A percentile compares a stretch with the other conserved stretches of the same genome.
Evolutionary conservation across 257 asterid species (phyloP).

Genomic region (Gentiana dahurica): DNA sequence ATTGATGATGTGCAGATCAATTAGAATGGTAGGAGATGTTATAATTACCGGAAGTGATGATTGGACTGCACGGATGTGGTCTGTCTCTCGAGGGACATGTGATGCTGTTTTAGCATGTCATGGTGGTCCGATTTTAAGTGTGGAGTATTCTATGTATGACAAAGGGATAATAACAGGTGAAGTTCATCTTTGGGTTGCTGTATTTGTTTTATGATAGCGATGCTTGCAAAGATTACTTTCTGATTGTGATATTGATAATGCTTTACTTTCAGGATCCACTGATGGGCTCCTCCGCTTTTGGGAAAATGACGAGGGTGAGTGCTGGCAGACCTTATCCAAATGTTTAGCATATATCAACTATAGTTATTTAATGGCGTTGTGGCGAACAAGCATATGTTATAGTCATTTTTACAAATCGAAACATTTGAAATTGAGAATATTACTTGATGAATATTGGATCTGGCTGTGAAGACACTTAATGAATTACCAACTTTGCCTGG

Average conservation of each 20-base stretch:
- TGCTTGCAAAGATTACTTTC: slow-evolving; percentile 1
- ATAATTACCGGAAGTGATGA: slow-evolving; percentile 96
- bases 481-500: no score
- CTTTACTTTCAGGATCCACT: slow-evolving; percentile 53
- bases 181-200: slow-evolving; percentile 5
- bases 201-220: neutral
- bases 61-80: slow-evolving; percentile 98
- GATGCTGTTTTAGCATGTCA: slow-evolving; percentile 95
- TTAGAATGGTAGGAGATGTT: slow-evolving; percentile 95
- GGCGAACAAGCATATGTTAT: no score
- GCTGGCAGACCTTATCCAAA: neutral
- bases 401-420: no score
- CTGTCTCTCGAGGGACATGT: slow-evolving; percentile 86
- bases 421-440: no score
- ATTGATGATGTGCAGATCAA: slow-evolving; percentile 48
- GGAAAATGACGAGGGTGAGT: slow-evolving; percentile 94
- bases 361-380: no score
- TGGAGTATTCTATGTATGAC: slow-evolving; percentile 73
- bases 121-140: slow-evolving; percentile 88
- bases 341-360: no score
- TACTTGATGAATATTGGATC: no score
- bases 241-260: slow-evolving; percentile 7
- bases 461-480: no score
- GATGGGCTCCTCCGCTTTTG: slow-evolving; percentile 93
- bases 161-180: slow-evolving; percentile 89